phyloP scores from a whole-genome alignment of 306 rosid genomes.

The Lathyrus tuberosus region DNA sequence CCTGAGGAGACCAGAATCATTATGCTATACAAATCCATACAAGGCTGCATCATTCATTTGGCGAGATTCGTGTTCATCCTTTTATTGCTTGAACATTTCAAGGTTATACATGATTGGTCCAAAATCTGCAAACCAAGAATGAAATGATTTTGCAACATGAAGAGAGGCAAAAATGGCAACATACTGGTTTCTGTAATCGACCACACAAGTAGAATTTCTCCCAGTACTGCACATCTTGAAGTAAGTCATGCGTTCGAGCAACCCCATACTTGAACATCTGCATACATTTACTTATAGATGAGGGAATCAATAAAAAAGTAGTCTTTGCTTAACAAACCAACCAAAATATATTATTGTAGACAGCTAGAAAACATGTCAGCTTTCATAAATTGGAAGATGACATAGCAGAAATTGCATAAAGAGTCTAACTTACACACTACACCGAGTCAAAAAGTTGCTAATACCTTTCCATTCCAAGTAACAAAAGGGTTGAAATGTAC shows the following conservation, averaged over 20 bases:
- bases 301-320: not conserved
- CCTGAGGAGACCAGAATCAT: slow-evolving; percentile 17
- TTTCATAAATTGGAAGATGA: slow-evolving; percentile 32
- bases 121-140: slow-evolving; percentile 26
- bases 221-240: slow-evolving; percentile 75
- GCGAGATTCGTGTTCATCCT: slow-evolving; percentile 1
- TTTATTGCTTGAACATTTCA: slow-evolving; percentile 14
- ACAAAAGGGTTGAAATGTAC: slow-evolving; percentile 95
- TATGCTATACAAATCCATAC: slow-evolving; percentile 5
- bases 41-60: slow-evolving; percentile 1
- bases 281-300: slow-evolving; percentile 32
- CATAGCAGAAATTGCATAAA: slow-evolving; percentile 11
- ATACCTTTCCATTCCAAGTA: slow-evolving; percentile 82
- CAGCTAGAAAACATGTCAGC: not conserved
- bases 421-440: slow-evolving; percentile 23
- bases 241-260: slow-evolving; percentile 74
- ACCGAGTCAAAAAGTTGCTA: slow-evolving; percentile 23
- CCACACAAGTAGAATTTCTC: slow-evolving; percentile 90
- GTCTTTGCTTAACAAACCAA: slow-evolving; percentile 16
- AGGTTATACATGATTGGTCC: slow-evolving; percentile 1
- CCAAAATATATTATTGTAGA: not conserved
- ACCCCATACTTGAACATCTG: slow-evolving; percentile 93
- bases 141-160: slow-evolving; percentile 29
- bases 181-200: slow-evolving; percentile 91
- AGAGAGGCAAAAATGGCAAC: slow-evolving; percentile 25